Base-by-base conservation (phyloP, 2,329 filamentous ascomycete species). In the Colletotrichum trifolii region DNA sequence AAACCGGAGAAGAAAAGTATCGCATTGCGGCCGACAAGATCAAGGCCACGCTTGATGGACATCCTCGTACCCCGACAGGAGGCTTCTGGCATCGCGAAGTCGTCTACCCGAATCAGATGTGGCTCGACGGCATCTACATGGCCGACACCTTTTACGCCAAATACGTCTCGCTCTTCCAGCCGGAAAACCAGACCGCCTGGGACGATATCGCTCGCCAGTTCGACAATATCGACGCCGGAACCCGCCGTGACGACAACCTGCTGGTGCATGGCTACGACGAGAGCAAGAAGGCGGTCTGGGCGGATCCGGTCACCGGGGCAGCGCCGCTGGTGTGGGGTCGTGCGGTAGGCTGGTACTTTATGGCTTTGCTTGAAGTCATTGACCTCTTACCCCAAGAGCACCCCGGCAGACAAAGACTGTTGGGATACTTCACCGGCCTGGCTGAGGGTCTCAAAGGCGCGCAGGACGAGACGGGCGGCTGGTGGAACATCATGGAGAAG, bases 401-500 rank as follows among this genome's bases (percentile, higher is more conserved):
- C 39, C 67, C 74, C 0, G 78, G 76, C 10, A 77, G 76, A 66
- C 66, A 69, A 13, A 74, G 75, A 66, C 72, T 82, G 8, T 67
- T 74, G 43, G 71, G 70, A 2, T 80, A 82, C 69, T 79, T 82
- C 49, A 71, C 72, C 1, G 74, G 76, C 5, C 75, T 84, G 1
- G 78, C 80, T 0, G 67, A 75, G 3, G 81, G 80, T 0, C 67
- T 86, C 2, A 77, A 78, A 63, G 70, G 70, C 10, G 76, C 78
- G 0, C 81, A 81, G 17, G 81, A 84, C 61, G 69, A 70, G 10
- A 69, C 68, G 1, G 83, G 85, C 0, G 85, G 83, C 13, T 89
- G 86, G 85, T 88, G 84, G 82, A 76, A 87, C 55, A 76, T 88
- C 43, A 85, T 88, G 81, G 81, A 81, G 68, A 77, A 81, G 60